A percentile compares a stretch with the other conserved stretches of the same genome.
phyloP scores from a whole-genome alignment of 2,329 filamentous ascomycete species.

The Talaromyces sp. region DNA sequence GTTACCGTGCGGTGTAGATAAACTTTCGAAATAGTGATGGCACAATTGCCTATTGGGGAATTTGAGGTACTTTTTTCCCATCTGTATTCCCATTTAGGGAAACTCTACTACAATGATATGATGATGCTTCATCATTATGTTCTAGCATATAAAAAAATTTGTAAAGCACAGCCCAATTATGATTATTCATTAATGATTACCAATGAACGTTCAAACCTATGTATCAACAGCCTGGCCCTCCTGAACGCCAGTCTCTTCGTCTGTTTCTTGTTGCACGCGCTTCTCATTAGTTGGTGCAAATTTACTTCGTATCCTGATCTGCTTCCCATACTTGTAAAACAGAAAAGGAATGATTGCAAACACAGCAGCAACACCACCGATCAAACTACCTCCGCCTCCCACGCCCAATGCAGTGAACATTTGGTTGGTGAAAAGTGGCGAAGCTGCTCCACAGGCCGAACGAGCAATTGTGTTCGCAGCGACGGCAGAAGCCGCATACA shows the following conservation, averaged over 20 bases:
- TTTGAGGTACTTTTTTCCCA: too few relatives aligned
- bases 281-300: constrained; percentile 56
- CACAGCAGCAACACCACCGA: constrained; percentile 7
- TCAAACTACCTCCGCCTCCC: constrained; percentile 8
- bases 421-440: constrained; percentile 10
- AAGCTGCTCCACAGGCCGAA: constrained; percentile 15
- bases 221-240: background rate
- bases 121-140: too few relatives aligned
- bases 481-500: constrained; percentile 9
- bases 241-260: background rate
- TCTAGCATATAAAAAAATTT: background rate
- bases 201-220: background rate
- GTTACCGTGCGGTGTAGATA: too few relatives aligned
- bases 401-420: constrained; percentile 10
- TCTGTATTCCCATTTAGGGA: too few relatives aligned
- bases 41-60: too few relatives aligned
- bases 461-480: constrained; percentile 8
- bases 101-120: too few relatives aligned
- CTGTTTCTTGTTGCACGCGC: background rate
- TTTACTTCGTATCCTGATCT: constrained; percentile 65
- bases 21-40: too few relatives aligned
- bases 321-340: constrained; percentile 54
- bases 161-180: background rate
- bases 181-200: background rate
- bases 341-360: constrained; percentile 43